A percentile compares a stretch with the other conserved stretches of the same genome.
These are phyloP conservation scores for Candida yuanshanica DNA, from an alignment of 805 yeast genomes.

Conservation along the genomic window DNA sequence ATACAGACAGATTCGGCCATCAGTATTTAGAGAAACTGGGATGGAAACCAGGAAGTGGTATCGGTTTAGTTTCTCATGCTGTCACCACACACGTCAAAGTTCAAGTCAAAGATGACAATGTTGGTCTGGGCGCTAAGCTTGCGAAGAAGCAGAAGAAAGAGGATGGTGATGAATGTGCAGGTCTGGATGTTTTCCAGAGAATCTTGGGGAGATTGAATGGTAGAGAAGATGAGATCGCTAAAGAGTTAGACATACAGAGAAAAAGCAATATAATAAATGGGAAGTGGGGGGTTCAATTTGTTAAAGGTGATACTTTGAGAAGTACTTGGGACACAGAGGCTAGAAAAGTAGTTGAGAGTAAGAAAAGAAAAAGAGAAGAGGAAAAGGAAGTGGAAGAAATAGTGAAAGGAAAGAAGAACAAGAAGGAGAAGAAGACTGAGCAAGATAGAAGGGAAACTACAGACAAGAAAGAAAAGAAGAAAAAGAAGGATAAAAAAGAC, in stretches of 20 bases:
- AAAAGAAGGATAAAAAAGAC: conserved; percentile 22
- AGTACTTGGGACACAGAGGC: conserved; percentile 77
- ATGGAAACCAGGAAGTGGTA: conserved; percentile 89
- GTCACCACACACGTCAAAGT: conserved; percentile 81
- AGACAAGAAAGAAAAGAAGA: conserved; percentile 21
- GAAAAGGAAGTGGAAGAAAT: conserved; percentile 15
- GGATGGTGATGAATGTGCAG: conserved; percentile 80
- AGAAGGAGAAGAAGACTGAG: conserved; percentile 10
- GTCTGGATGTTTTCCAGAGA: conserved; percentile 89
- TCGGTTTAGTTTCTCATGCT: conserved; percentile 66
- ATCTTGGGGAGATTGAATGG: conserved; percentile 87
- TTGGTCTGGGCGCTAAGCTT: conserved; percentile 86
- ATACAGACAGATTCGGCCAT: conserved; percentile 80
- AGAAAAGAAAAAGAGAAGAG: conserved; percentile 26
- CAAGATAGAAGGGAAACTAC: conserved; percentile 20
- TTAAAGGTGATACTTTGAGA: conserved; percentile 73
- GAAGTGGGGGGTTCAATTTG: conserved; percentile 82
- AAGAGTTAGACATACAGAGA: conserved; percentile 65
- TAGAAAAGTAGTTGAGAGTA: conserved; percentile 28
- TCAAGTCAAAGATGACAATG: conserved; percentile 69
- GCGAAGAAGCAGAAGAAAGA: conserved; percentile 53
- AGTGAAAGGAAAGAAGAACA: conserved; percentile 10
- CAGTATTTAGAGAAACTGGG: conserved; percentile 77
- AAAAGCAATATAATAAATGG: conserved; percentile 71
- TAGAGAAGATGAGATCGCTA: conserved; percentile 57